These are phyloP conservation scores for Paspalum notatum DNA, from an alignment of 176 grass and related monocot genomes.

Conservation along the genomic window DNA sequence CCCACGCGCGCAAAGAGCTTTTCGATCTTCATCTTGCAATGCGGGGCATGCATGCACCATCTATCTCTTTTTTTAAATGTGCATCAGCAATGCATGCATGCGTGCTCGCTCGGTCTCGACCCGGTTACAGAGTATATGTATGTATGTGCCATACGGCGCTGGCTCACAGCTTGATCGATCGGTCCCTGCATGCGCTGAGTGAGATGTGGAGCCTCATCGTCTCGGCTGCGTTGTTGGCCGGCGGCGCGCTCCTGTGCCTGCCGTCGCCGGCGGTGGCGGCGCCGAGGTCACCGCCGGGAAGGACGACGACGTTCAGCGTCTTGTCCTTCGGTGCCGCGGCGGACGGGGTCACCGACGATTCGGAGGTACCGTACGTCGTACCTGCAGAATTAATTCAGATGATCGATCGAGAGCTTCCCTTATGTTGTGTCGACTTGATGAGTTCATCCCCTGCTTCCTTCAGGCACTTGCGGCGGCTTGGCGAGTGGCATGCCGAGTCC, in stretches of 20 bases:
- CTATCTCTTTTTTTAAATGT: background rate
- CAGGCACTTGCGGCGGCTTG: slow-evolving; percentile 74
- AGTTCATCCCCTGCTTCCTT: background rate
- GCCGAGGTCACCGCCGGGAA: slow-evolving; percentile 24
- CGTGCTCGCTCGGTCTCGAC: background rate
- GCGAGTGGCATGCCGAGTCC: slow-evolving; percentile 57
- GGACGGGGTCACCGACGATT: slow-evolving; percentile 63
- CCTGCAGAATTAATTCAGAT: background rate
- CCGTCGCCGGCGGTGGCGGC: background rate
- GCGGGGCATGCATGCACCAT: too few species aligned
- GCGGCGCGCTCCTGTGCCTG: slow-evolving; percentile 17
- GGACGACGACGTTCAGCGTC: slow-evolving; percentile 42
- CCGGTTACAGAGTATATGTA: background rate
- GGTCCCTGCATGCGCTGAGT: background rate
- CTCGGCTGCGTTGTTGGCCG: background rate
- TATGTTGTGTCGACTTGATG: too few species aligned
- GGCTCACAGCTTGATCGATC: background rate
- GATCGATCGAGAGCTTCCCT: background rate
- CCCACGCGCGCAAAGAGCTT: slow-evolving; percentile 16
- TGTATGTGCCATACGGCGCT: slow-evolving; percentile 7
- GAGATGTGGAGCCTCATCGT: slow-evolving; percentile 16
- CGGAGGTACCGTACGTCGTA: slow-evolving; percentile 44
- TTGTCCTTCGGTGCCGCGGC: slow-evolving; percentile 65
- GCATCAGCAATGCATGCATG: background rate
- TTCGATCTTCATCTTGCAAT: background rate